These are phyloP conservation scores for Phaeosphaeria sp. DNA, from an alignment of 2,329 filamentous ascomycete genomes.

Conservation along the genomic window DNA sequence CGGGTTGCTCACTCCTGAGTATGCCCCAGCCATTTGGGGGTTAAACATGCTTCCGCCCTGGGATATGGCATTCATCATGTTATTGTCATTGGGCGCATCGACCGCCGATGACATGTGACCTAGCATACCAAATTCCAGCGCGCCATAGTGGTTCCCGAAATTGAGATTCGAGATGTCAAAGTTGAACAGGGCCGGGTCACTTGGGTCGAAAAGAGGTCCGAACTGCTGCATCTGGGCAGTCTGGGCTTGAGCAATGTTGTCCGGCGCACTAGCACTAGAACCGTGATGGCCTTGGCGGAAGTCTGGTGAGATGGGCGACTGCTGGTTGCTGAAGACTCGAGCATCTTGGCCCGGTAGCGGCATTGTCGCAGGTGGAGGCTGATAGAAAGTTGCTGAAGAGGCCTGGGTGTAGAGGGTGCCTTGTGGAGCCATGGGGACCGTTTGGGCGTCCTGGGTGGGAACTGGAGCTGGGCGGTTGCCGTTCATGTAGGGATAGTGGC, in stretches of 20 bases:
- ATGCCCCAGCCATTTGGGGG: constrained; percentile 47
- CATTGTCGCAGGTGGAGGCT: constrained; percentile 47
- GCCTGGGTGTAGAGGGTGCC: constrained; percentile 54
- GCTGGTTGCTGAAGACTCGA: constrained; percentile 67
- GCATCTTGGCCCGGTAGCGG: constrained; percentile 55
- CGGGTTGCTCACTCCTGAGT: constrained; percentile 28
- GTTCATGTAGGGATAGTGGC: constrained; percentile 67
- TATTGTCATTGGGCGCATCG: constrained; percentile 74
- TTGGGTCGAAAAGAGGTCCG: constrained; percentile 80
- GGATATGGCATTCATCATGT: constrained; percentile 42
- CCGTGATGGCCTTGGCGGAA: constrained; percentile 64
- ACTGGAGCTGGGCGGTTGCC: constrained; percentile 53
- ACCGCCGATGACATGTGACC: constrained; percentile 94
- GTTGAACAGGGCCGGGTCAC: constrained; percentile 91
- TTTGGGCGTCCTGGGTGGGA: constrained; percentile 32
- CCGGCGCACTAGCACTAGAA: constrained; percentile 57
- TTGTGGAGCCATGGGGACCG: constrained; percentile 38
- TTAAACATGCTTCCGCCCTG: constrained; percentile 46
- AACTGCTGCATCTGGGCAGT: constrained; percentile 54
- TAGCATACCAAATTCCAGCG: constrained; percentile 93
- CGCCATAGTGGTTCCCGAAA: constrained; percentile 95
- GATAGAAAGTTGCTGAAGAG: constrained; percentile 49
- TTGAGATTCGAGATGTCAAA: constrained; percentile 94
- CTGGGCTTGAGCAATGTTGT: constrained; percentile 48
- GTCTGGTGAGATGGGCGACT: constrained; percentile 78